Evolutionary conservation across 495 filamentous ascomycete genomes (phyloP), one percentile per base, ranked within the genome.

Genomic region (Elasticomyces elasticus): DNA sequence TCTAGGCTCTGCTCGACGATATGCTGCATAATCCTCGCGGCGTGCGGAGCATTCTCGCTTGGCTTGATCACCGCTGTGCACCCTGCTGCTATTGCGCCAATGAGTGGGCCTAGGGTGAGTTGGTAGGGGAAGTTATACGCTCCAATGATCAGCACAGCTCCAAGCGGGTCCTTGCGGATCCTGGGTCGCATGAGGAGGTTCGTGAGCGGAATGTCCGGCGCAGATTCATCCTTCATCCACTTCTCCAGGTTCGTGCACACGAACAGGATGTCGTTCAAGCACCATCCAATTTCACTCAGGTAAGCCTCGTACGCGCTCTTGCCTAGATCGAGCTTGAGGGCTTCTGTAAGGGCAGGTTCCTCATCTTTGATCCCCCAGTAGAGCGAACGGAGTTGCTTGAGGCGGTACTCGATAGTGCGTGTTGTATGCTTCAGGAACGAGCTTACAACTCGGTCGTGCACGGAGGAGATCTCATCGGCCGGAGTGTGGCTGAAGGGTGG

Each of bases 61-160:
- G 91, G 91, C 72, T 98, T 98, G 64, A 96, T 65, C 11, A 95
- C 76, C 30, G 79, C 87, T 12, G 89, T 89, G 68, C 89, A 94
- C 52, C 92, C 92, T 22, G 89, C 90, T 25, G 84, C 83, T 56
- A 96, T 96, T 53, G 91, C 92, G 49, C 90, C 92, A 46, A 95
- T 77, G 30, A 94, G 65, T 12, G 92, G 90, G 7, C 79, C 78
- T 23, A 97, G 60, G 24, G 81, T 77, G 17, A 96, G 74, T 64
- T 89, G 84, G 62, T 94, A 69, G 38, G 92, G 92, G 69, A 85
- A 95, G 74, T 98, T 97, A 74, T 85, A 97, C 40, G 89, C 77
- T 78, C 91, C 92, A 65, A 98, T 91, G 58, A 96, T 81, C 59
- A 97, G 71, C 0, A 89, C 81, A 31, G 77, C 67, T 37, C 92